Evolutionary conservation across 805 yeast genomes (phyloP).

Genomic region (Debaryomyces prosopidis): DNA sequence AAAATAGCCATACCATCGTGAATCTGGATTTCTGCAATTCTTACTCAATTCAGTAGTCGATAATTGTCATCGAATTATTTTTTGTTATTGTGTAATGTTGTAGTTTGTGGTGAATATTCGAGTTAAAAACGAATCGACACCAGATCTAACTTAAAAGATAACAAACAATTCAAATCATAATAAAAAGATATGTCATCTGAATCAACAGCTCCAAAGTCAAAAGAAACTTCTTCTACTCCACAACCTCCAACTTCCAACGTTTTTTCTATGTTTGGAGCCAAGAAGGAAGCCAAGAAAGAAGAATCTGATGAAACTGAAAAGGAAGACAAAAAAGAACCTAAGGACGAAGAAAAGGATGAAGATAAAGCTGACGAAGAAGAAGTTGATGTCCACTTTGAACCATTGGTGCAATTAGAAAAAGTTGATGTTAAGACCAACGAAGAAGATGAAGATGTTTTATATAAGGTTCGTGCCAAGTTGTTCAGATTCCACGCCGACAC

Average conservation of each 20-base stretch:
- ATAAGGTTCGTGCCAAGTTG: slow-evolving; percentile 89
- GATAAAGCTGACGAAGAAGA: slow-evolving; percentile 63
- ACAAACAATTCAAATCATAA: background rate
- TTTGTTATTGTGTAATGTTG: background rate
- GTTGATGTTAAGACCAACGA: slow-evolving; percentile 89
- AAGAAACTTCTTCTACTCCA: slow-evolving; percentile 35
- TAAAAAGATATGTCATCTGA: slow-evolving; percentile 27
- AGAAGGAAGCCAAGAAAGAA: slow-evolving; percentile 63
- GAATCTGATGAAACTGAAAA: slow-evolving; percentile 20
- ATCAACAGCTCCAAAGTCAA: slow-evolving; percentile 29
- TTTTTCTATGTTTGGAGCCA: slow-evolving; percentile 94
- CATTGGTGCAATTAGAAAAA: slow-evolving; percentile 89
- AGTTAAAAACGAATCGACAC: background rate
- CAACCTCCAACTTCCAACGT: slow-evolving; percentile 79
- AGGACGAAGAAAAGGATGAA: slow-evolving; percentile 31
- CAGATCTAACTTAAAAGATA: background rate
- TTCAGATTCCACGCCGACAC: slow-evolving; percentile 84
- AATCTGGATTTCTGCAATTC: background rate
- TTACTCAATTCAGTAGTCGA: background rate
- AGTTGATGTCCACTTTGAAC: slow-evolving; percentile 92
- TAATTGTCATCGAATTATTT: background rate
- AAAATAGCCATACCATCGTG: background rate
- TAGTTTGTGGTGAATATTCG: background rate
- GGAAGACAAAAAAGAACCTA: slow-evolving; percentile 35
- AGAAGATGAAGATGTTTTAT: slow-evolving; percentile 30